These are phyloP conservation scores for Orbilia ellipsospora DNA, from an alignment of 2,329 filamentous ascomycete species.

Conservation along the genomic window DNA sequence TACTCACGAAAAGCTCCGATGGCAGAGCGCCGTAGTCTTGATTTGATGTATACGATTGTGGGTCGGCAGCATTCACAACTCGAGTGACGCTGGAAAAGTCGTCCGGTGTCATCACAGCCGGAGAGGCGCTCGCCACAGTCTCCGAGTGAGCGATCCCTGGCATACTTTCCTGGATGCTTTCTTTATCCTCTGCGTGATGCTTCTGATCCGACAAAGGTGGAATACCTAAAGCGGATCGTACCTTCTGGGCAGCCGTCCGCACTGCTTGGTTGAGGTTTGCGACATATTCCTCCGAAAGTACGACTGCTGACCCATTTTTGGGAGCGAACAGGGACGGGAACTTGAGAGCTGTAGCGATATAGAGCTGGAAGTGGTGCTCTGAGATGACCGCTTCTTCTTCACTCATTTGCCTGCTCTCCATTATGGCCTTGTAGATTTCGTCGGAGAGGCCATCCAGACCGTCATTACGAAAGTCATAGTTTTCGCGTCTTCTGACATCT, in stretches of 20 bases:
- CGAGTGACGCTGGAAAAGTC: neutral
- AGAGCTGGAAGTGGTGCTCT: slow-evolving; percentile 51
- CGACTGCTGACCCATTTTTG: slow-evolving; percentile 22
- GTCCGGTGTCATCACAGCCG: slow-evolving; percentile 27
- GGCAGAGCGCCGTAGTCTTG: slow-evolving; percentile 31
- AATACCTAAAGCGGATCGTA: slow-evolving; percentile 30
- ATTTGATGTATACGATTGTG: slow-evolving; percentile 7
- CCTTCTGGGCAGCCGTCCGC: slow-evolving; percentile 22
- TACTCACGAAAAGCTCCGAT: slow-evolving; percentile 39
- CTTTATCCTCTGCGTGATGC: slow-evolving; percentile 6
- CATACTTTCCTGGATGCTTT: slow-evolving; percentile 8
- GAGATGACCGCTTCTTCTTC: slow-evolving; percentile 46
- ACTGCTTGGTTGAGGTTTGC: slow-evolving; percentile 37
- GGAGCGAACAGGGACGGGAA: slow-evolving; percentile 41
- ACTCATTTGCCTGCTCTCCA: slow-evolving; percentile 40
- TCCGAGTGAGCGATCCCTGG: slow-evolving; percentile 29
- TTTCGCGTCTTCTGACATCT: slow-evolving; percentile 41
- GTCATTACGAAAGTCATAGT: slow-evolving; percentile 44
- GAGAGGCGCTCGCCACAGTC: slow-evolving; percentile 24
- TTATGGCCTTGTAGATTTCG: slow-evolving; percentile 41
- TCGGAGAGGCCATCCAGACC: slow-evolving; percentile 39
- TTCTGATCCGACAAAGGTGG: slow-evolving; percentile 16
- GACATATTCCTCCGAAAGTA: slow-evolving; percentile 41
- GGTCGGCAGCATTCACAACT: neutral
- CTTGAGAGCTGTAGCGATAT: slow-evolving; percentile 43